phyloP scores from a whole-genome alignment of 257 asterid genomes.

The Solanum ossicruentum region DNA sequence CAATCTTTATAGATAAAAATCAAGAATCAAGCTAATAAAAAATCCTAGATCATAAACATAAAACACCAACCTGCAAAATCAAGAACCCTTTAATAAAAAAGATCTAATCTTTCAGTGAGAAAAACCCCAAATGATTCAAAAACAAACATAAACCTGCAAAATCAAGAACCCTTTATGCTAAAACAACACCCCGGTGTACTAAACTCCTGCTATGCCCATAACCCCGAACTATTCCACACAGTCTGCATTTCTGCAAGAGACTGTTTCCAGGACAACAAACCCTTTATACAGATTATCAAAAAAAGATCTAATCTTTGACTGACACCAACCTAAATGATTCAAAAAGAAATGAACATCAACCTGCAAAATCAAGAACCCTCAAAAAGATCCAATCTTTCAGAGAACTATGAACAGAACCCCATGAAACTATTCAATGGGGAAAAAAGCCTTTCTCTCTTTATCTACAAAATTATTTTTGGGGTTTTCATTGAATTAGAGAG shows the following conservation, averaged over 20 bases:
- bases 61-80: not conserved
- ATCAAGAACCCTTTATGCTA: not conserved
- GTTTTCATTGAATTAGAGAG: not conserved
- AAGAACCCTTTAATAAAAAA: not conserved
- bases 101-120: not conserved
- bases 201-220: too few species aligned
- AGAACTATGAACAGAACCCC: not conserved
- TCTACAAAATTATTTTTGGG: not conserved
- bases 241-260: not conserved
- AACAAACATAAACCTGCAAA: not conserved
- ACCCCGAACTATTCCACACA: not conserved
- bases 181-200: not conserved
- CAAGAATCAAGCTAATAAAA: not conserved
- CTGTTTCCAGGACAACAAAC: not conserved
- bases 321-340: not conserved
- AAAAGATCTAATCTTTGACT: not conserved
- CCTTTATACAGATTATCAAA: not conserved
- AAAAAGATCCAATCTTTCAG: not conserved
- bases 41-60: not conserved
- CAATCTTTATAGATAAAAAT: not conserved
- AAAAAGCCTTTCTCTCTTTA: not conserved
- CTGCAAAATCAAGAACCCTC: not conserved
- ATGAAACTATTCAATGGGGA: slow-evolving; percentile 3
- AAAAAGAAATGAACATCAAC: not conserved
- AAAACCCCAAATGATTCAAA: not conserved